These are phyloP conservation scores for Rhizopus delemar DNA, from an alignment of 371 early-diverging fungal species.

Conservation along the genomic window DNA sequence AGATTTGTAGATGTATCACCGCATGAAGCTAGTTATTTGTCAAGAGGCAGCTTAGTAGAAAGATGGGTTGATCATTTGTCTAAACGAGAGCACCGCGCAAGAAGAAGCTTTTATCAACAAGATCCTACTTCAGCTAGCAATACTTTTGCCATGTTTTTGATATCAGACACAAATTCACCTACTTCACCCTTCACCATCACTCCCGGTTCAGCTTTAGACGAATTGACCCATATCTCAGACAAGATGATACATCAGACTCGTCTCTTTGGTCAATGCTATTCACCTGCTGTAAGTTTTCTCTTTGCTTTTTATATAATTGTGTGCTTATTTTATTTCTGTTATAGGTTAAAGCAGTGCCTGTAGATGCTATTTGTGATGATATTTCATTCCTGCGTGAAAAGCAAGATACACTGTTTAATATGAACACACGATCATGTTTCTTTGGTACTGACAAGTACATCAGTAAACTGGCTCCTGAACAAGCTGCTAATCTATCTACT, in stretches of 20 bases:
- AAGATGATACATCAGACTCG: conserved; percentile 18
- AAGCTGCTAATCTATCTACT: conserved; percentile 19
- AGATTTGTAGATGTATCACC: conserved; percentile 65
- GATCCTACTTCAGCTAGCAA: conserved; percentile 36
- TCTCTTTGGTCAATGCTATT: conserved; percentile 38
- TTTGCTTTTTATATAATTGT: background rate
- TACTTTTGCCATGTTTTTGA: conserved; percentile 52
- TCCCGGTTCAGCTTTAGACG: conserved; percentile 32
- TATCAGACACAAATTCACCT: conserved; percentile 36
- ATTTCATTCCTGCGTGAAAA: conserved; percentile 63
- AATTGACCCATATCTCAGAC: conserved; percentile 36
- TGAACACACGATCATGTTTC: conserved; percentile 47
- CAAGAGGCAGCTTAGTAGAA: conserved; percentile 48
- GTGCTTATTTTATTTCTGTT: conserved; percentile 33
- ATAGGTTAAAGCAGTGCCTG: conserved; percentile 67
- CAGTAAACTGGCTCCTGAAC: conserved; percentile 15
- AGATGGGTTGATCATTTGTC: conserved; percentile 56
- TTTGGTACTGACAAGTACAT: conserved; percentile 48
- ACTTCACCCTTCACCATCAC: conserved; percentile 23
- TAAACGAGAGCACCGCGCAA: conserved; percentile 33
- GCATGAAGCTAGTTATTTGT: conserved; percentile 54
- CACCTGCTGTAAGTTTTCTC: conserved; percentile 29
- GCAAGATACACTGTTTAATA: conserved; percentile 53
- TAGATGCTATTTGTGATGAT: conserved; percentile 67
- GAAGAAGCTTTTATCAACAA: conserved; percentile 42